phyloP scores from a whole-genome alignment of 495 filamentous ascomycete species.

The Cetradonia linearis region DNA sequence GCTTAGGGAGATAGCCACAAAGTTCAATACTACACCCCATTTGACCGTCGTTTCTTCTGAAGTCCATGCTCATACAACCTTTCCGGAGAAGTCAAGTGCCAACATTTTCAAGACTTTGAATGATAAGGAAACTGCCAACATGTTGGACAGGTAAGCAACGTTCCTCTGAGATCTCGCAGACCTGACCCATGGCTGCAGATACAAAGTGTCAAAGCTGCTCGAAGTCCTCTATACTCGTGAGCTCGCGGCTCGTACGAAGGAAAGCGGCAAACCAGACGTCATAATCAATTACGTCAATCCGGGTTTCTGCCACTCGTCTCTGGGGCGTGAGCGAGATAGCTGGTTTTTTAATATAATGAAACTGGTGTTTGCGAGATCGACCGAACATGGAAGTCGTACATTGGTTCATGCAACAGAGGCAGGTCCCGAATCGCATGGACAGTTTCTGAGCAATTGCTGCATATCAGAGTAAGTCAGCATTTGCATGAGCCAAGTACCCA shows the following conservation, averaged over 20 bases:
- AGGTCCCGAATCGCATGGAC: slow-evolving; percentile 29
- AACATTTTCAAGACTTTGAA: slow-evolving; percentile 27
- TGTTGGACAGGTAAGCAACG: slow-evolving; percentile 14
- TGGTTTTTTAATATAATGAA: slow-evolving; percentile 14
- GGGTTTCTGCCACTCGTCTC: slow-evolving; percentile 37
- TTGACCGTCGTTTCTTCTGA: slow-evolving; percentile 26
- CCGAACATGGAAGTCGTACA: slow-evolving; percentile 32
- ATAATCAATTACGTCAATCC: slow-evolving; percentile 46
- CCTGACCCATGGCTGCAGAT: slow-evolving; percentile 12
- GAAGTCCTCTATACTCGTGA: slow-evolving; percentile 28
- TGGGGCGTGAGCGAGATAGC: slow-evolving; percentile 31
- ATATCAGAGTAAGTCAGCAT: slow-evolving; percentile 14
- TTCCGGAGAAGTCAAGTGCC: slow-evolving; percentile 22
- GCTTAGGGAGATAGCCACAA: slow-evolving; percentile 20
- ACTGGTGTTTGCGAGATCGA: slow-evolving; percentile 30
- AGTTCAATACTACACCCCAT: slow-evolving; percentile 22
- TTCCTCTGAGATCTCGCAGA: too few relatives aligned
- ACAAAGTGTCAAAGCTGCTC: slow-evolving; percentile 29
- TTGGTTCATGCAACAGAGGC: slow-evolving; percentile 29
- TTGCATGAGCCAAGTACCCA: not conserved
- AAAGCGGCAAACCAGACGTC: slow-evolving; percentile 28
- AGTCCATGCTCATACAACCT: slow-evolving; percentile 22
- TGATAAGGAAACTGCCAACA: slow-evolving; percentile 24
- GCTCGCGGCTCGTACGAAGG: slow-evolving; percentile 22
- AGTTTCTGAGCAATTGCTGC: slow-evolving; percentile 25